Conservation (phyloP, 108 stramenopile genomes). For the Parietichytrium sp. region DNA sequence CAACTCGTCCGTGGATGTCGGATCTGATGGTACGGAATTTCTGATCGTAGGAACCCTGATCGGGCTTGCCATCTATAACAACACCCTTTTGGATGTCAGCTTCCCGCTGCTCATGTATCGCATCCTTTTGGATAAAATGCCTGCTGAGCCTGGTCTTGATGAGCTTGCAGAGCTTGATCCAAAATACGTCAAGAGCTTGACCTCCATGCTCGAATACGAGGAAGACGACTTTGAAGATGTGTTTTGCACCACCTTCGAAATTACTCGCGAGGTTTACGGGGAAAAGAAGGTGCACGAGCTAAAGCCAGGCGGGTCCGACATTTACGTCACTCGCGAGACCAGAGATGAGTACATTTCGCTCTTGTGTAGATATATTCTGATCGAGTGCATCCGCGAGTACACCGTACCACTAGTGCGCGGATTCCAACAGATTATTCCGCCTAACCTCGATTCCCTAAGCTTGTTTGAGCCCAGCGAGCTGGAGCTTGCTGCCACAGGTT, state of each 20-base stretch:
- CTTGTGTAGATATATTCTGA: conserved; percentile 74
- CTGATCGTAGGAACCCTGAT: conserved; percentile 61
- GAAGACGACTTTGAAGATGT: conserved; percentile 80
- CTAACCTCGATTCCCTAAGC: neutral
- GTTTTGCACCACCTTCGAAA: conserved; percentile 76
- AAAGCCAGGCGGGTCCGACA: conserved; percentile 73
- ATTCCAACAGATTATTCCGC: conserved; percentile 54
- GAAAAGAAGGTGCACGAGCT: conserved; percentile 70
- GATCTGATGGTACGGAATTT: neutral
- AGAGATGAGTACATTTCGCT: conserved; percentile 80
- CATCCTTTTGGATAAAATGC: conserved; percentile 64
- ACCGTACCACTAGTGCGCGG: conserved; percentile 50
- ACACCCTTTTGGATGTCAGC: conserved; percentile 78
- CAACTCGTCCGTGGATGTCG: conserved; percentile 72
- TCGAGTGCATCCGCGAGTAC: conserved; percentile 38
- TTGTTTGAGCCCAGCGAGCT: conserved; percentile 61
- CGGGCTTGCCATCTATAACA: conserved; percentile 84
- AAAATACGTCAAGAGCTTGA: conserved; percentile 71
- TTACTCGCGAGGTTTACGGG: conserved; percentile 61
- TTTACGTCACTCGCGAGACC: conserved; percentile 75
- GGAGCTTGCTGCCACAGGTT: conserved; percentile 55
- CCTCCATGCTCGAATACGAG: conserved; percentile 75
- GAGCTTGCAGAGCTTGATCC: conserved; percentile 73
- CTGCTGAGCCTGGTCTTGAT: conserved; percentile 70
- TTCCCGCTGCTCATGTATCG: conserved; percentile 80